A percentile compares a stretch with the other conserved stretches of the same genome.
Evolutionary conservation across 257 asterid species (phyloP).

Genomic region (Plantago elongata): DNA sequence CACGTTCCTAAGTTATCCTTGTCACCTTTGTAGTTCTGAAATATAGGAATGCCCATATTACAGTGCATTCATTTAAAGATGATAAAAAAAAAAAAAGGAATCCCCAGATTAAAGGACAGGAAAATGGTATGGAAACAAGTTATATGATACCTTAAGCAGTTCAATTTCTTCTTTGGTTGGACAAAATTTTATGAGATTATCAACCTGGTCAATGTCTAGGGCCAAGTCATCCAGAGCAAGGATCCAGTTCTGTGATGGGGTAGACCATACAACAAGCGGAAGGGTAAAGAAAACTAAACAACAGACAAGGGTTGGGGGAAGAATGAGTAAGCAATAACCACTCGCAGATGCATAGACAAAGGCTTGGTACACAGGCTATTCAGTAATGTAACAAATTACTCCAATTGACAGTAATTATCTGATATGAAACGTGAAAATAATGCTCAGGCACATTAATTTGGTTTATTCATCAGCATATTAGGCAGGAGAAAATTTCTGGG

Average conservation of each 20-base stretch:
- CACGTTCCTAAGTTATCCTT: slow-evolving; percentile 80
- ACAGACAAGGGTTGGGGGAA: not conserved
- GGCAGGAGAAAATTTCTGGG: not conserved
- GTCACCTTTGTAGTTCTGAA: slow-evolving; percentile 73
- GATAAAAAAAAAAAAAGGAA: not conserved
- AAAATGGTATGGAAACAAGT: slow-evolving; percentile 5
- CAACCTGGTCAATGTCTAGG: slow-evolving; percentile 81
- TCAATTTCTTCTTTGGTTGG: slow-evolving; percentile 87
- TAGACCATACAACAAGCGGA: slow-evolving; percentile 9
- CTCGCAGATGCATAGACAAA: not conserved
- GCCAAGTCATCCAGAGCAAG: slow-evolving; percentile 81
- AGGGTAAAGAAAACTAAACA: slow-evolving; percentile 7
- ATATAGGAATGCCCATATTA: slow-evolving; percentile 4
- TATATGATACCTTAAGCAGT: slow-evolving; percentile 57
- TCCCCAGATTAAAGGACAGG: not conserved
- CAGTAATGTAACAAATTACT: not conserved
- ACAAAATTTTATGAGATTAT: slow-evolving; percentile 80
- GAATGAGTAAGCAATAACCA: too few species aligned
- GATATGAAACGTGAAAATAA: not conserved
- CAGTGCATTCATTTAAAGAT: slow-evolving; percentile 1
- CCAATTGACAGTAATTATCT: not conserved
- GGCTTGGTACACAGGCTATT: not conserved
- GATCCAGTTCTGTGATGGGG: slow-evolving; percentile 49
- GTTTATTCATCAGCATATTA: not conserved
- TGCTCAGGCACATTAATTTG: not conserved